Base-by-base conservation (phyloP, 2,329 filamentous ascomycete species). In the Beauveria scarabaeidicola region DNA sequence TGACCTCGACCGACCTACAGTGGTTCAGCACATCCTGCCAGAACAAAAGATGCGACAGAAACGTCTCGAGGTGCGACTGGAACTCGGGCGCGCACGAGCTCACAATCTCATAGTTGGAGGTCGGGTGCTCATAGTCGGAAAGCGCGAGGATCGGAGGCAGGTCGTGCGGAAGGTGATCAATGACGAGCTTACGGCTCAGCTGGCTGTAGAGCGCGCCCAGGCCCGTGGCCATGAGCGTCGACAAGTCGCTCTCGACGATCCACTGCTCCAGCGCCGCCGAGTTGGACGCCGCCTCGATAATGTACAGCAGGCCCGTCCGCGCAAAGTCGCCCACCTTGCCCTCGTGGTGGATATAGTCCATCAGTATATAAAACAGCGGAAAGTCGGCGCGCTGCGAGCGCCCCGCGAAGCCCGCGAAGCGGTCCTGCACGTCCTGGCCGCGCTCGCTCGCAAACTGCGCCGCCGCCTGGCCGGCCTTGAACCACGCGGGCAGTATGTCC, bases 11-110 rank as follows among this genome's bases (percentile, higher is more conserved):
- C 3, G 93, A 97, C 67, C 87, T 86, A 75, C 94, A 99, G 73
- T 97, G 93, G 71, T 97, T 94, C 62, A 99, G 78, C 38, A 97
- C 92, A 72, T 99, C 94, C 74, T 99, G 94, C 94, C 94, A 99
- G 70, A 99, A 99, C 6, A 95, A 79, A 52, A 99, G 81, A 69
- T 97, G 95, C 0, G 94, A 96, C 46, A 99, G 80, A 68, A 99
- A 99, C 0, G 92, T 96, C 58, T 93, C 87, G 68, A 97, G 83
- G 67, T 97, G 90, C n/a, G 85, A 82, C 67, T 90, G 88, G 63
- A 95, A 91, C 61, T 91, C 85, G 1, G 82, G 77, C 3, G 87
- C 86, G 70, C 88, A 87, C 52, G 90, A 86, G 73, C 84, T 86
- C 67, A 91, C 84, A 64, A 92, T 83, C 68, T 90, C 84, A 66